Conservation (phyloP, 352 stramenopile genomes). For the Phytophthora tentaculata region DNA sequence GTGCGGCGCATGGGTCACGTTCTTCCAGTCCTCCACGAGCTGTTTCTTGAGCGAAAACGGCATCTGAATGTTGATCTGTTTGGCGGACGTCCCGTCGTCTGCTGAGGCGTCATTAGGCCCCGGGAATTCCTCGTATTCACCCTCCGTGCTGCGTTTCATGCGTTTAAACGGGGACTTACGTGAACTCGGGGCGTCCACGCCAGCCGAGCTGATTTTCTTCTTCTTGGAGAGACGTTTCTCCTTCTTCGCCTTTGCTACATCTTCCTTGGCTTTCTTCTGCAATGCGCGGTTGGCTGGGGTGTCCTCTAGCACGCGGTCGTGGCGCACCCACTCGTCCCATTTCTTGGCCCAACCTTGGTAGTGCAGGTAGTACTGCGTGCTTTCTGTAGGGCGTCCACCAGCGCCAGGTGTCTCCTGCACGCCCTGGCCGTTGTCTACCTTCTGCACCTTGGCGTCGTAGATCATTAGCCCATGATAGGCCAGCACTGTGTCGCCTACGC, state of each 20-base stretch:
- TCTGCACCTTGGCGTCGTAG: slow-evolving; percentile 87
- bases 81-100: slow-evolving; percentile 12
- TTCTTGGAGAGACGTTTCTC: slow-evolving; percentile 56
- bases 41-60: slow-evolving; percentile 93
- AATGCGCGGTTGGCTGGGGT: slow-evolving; percentile 59
- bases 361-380: slow-evolving; percentile 88
- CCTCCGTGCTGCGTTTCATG: slow-evolving; percentile 67
- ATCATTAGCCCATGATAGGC: slow-evolving; percentile 86
- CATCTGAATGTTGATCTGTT: slow-evolving; percentile 82
- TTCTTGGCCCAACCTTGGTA: slow-evolving; percentile 93
- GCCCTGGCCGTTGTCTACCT: slow-evolving; percentile 77
- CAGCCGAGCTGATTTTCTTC: slow-evolving; percentile 73
- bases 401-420: slow-evolving; percentile 39
- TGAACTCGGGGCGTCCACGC: slow-evolving; percentile 52
- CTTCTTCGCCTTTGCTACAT: slow-evolving; percentile 62
- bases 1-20: slow-evolving; percentile 77
- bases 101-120: slow-evolving; percentile 12
- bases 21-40: slow-evolving; percentile 92
- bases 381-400: slow-evolving; percentile 23
- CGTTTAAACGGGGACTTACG: slow-evolving; percentile 83
- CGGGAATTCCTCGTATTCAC: slow-evolving; percentile 71
- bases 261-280: slow-evolving; percentile 61
- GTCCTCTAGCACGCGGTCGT: slow-evolving; percentile 77
- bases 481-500: slow-evolving; percentile 75
- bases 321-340: slow-evolving; percentile 91